phyloP scores from a whole-genome alignment of 306 rosid genomes.

The Vigna radiata region DNA sequence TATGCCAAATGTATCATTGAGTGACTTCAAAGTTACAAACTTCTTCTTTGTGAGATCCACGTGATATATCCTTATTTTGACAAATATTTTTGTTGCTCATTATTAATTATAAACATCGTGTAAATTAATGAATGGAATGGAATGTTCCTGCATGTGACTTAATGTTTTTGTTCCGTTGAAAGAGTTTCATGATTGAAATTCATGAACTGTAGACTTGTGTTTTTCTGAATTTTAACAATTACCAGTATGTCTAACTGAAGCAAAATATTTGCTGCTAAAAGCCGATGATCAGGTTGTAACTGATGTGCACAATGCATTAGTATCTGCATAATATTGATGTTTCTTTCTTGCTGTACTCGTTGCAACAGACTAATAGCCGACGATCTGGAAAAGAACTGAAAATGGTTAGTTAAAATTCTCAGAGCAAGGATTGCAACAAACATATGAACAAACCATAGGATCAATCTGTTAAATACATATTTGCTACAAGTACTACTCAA shows the following conservation, averaged over 20 bases:
- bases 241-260: slow-evolving; percentile 73
- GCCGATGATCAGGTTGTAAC: slow-evolving; percentile 68
- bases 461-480: background rate
- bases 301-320: slow-evolving; percentile 63
- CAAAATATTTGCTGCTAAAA: slow-evolving; percentile 74
- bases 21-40: slow-evolving; percentile 8
- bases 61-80: slow-evolving; percentile 7
- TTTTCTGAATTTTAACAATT: slow-evolving; percentile 38
- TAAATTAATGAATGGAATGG: slow-evolving; percentile 8
- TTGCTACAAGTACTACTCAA: slow-evolving; percentile 19
- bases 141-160: background rate
- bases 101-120: slow-evolving; percentile 11
- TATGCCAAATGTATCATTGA: slow-evolving; percentile 10
- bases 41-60: background rate
- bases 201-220: slow-evolving; percentile 9
- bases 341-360: slow-evolving; percentile 64
- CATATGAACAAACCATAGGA: slow-evolving; percentile 12
- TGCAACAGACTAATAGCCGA: slow-evolving; percentile 68
- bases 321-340: slow-evolving; percentile 56
- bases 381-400: slow-evolving; percentile 53
- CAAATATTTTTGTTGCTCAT: background rate
- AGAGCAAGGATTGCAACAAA: slow-evolving; percentile 29
- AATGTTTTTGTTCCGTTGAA: background rate
- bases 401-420: slow-evolving; percentile 24
- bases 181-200: background rate